Evolutionary conservation across 257 asterid genomes (phyloP).

Genomic region (Voacanga thouarsii): DNA sequence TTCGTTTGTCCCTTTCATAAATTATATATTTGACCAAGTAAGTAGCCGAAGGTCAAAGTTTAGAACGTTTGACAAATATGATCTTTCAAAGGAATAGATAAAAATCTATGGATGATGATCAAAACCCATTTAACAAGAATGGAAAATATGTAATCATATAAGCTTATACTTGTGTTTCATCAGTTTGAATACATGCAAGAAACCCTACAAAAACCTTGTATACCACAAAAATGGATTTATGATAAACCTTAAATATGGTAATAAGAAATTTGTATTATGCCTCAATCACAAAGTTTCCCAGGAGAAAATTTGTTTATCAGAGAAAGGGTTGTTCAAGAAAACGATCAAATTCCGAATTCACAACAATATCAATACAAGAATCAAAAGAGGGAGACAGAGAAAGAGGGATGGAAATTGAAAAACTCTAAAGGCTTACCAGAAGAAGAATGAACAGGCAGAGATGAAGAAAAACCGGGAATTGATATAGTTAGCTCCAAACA

Average conservation of each 20-base stretch:
- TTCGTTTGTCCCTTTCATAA: slow-evolving; percentile 8
- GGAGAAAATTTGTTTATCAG: not conserved
- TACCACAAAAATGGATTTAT: not conserved
- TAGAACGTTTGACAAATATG: not conserved
- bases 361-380: not conserved
- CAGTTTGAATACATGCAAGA: slow-evolving; percentile 4
- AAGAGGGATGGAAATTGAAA: not conserved
- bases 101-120: not conserved
- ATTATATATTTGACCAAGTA: slow-evolving; percentile 1
- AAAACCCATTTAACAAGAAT: not conserved
- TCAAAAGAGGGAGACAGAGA: not conserved
- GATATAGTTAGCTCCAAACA: slow-evolving; percentile 63
- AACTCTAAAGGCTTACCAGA: slow-evolving; percentile 38
- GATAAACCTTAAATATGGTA: not conserved
- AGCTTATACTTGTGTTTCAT: not conserved
- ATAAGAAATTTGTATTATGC: no score
- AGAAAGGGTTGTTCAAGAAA: not conserved
- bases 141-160: not conserved
- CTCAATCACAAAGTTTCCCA: not conserved
- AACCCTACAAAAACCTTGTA: slow-evolving; percentile 1
- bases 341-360: not conserved
- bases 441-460: slow-evolving; percentile 45
- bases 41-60: slow-evolving; percentile 11
- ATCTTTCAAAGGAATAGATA: slow-evolving; percentile 1
- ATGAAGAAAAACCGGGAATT: slow-evolving; percentile 60